These are phyloP conservation scores for Debaryomyces nepalensis DNA, from an alignment of 1,139 yeast species.

Conservation along the genomic window DNA sequence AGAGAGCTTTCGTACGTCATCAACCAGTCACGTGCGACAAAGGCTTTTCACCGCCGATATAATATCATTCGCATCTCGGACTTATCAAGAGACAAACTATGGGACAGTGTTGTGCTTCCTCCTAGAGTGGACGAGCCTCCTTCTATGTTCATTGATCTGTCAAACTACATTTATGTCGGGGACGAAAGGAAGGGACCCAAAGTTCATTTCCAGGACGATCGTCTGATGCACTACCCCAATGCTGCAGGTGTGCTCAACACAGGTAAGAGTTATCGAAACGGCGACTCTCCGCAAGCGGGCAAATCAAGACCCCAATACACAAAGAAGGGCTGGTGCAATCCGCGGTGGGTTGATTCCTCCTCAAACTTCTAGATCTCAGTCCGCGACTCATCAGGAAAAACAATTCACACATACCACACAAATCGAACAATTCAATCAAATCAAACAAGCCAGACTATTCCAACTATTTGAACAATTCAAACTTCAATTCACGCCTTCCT, in stretches of 20 bases:
- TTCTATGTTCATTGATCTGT: conserved; percentile 26
- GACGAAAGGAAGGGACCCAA: conserved; percentile 15
- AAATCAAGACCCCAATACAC: conserved; percentile 51
- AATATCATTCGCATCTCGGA: conserved; percentile 40
- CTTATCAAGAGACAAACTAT: conserved; percentile 49
- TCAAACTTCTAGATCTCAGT: neutral
- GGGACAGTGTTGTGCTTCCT: conserved; percentile 52
- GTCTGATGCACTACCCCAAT: conserved; percentile 15
- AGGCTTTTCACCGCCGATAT: conserved; percentile 15
- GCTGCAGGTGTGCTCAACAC: conserved; percentile 43
- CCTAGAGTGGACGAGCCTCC: conserved; percentile 51
- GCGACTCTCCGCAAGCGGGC: conserved; percentile 45
- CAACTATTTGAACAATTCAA: too few relatives aligned
- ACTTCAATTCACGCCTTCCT: too few relatives aligned
- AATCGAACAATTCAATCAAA: neutral
- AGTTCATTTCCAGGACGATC: conserved; percentile 4
- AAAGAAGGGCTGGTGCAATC: conserved; percentile 57
- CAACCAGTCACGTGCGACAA: conserved; percentile 11
- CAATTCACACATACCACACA: neutral
- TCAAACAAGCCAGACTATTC: too few relatives aligned
- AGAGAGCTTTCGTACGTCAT: conserved; percentile 24
- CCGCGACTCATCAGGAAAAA: too few relatives aligned
- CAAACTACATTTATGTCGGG: conserved; percentile 27
- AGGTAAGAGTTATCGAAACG: conserved; percentile 32
- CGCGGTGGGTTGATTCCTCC: conserved; percentile 42